These are phyloP conservation scores for Anthracocystis panici-leucophaei DNA, from an alignment of 1,284 basidiomycete species.

Conservation along the genomic window DNA sequence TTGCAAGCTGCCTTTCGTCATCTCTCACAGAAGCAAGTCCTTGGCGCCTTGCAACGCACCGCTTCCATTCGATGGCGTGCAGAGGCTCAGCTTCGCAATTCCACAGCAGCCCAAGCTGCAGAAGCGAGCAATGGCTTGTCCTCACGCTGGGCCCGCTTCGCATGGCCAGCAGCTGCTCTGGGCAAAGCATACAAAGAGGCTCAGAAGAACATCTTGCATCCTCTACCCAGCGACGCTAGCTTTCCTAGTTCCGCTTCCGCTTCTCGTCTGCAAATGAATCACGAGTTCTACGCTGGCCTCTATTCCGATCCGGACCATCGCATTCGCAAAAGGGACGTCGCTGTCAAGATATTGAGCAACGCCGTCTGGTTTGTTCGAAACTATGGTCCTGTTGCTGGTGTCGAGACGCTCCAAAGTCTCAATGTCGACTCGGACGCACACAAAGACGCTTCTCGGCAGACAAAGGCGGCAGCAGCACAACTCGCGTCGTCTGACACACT, in stretches of 20 bases:
- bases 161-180: conserved; percentile 51
- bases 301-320: conserved; percentile 38
- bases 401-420: conserved; percentile 18
- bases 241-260: conserved; percentile 9
- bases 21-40: conserved; percentile 46
- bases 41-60: conserved; percentile 54
- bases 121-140: conserved; percentile 22
- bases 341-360: conserved; percentile 59
- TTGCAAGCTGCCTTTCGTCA: conserved; percentile 40
- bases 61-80: conserved; percentile 61
- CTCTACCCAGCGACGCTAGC: conserved; percentile 13
- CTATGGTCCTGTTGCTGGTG: conserved; percentile 46
- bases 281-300: conserved; percentile 17
- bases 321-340: conserved; percentile 61
- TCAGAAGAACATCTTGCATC: conserved; percentile 25
- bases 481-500: conserved; percentile 4
- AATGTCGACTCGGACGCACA: background rate
- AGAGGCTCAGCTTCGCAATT: conserved; percentile 54
- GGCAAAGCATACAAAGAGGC: conserved; percentile 54
- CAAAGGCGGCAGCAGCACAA: too few species aligned
- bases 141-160: conserved; percentile 50
- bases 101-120: conserved; percentile 37
- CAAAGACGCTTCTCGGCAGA: background rate
- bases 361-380: conserved; percentile 61
- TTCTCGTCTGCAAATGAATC: conserved; percentile 13